Evolutionary conservation across 805 yeast species (phyloP).

Genomic region (Zygosaccharomyces rouxii): DNA sequence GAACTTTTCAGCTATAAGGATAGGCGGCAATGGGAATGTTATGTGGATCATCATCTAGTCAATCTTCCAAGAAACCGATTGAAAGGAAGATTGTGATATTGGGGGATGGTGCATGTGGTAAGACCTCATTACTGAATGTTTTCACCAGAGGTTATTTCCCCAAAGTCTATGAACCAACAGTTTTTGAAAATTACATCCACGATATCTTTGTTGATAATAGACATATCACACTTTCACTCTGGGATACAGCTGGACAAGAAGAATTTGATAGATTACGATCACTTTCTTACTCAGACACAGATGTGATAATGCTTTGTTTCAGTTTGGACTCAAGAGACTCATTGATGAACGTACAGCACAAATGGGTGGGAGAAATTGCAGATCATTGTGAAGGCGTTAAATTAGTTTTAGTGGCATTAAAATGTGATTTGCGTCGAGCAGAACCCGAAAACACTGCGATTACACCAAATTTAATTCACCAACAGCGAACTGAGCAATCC

Average conservation of each 20-base stretch:
- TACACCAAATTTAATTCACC: conserved; percentile 27
- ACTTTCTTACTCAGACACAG: conserved; percentile 89
- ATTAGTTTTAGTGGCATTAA: conserved; percentile 86
- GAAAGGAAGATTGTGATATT: conserved; percentile 90
- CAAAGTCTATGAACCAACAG: conserved; percentile 97
- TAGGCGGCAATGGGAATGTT: conserved; percentile 18
- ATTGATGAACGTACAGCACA: conserved; percentile 86
- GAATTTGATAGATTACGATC: conserved; percentile 94
- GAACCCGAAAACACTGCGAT: conserved; percentile 46
- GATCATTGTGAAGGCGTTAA: conserved; percentile 97
- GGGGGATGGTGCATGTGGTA: conserved; percentile 99
- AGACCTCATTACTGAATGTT: conserved; percentile 88
- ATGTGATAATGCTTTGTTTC: conserved; percentile 94
- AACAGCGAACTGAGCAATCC: conserved; percentile 20
- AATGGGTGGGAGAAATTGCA: conserved; percentile 96
- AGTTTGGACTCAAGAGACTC: conserved; percentile 93
- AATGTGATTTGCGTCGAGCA: conserved; percentile 81
- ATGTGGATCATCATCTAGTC: conserved; percentile 30
- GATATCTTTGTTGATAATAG: conserved; percentile 94
- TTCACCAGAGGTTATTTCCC: conserved; percentile 98
- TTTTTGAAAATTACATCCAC: conserved; percentile 94
- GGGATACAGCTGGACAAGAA: conserved; percentile 99
- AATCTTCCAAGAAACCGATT: conserved; percentile 42
- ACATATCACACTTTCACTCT: conserved; percentile 83
- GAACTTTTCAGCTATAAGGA: not conserved